Percentiles rank a stretch among this genome's conserved stretches.
Evolutionary conservation across 1,284 basidiomycete genomes (phyloP).

Genomic region (Cutaneotrichosporon sp.): DNA sequence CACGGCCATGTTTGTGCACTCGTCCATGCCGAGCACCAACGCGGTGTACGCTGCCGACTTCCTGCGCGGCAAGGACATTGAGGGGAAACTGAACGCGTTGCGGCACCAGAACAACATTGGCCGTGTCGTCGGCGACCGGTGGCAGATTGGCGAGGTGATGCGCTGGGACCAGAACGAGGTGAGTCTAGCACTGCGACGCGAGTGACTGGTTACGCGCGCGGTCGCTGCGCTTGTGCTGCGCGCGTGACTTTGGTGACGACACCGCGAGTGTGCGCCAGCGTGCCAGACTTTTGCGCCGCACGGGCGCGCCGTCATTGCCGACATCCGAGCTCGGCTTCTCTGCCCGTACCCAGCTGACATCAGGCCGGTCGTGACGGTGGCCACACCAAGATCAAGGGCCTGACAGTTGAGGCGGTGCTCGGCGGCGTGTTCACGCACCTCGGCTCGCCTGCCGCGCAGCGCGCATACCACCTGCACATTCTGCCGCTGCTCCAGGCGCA

Average conservation of each 20-base stretch:
- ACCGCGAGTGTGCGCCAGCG: too few relatives aligned
- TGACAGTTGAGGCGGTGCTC: conserved; percentile 47
- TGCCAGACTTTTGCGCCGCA: background rate
- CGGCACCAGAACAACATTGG: conserved; percentile 46
- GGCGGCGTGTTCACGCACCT: conserved; percentile 48
- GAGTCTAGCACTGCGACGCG: conserved; percentile 29
- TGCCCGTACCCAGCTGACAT: conserved; percentile 18
- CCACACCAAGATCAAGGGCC: conserved; percentile 40
- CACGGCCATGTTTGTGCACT: conserved; percentile 49
- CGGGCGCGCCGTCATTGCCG: background rate
- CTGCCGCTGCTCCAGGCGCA: conserved; percentile 43
- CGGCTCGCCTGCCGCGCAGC: conserved; percentile 51
- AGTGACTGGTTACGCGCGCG: background rate
- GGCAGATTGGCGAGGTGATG: conserved; percentile 46
- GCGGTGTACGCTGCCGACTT: conserved; percentile 12
- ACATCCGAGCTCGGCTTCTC: too few relatives aligned
- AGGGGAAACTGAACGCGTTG: conserved; percentile 40
- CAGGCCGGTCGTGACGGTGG: conserved; percentile 32
- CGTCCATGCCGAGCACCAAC: conserved; percentile 19
- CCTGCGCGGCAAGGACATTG: conserved; percentile 23
- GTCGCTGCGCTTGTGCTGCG: background rate
- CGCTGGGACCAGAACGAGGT: conserved; percentile 49
- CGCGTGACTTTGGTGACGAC: background rate
- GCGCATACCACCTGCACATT: conserved; percentile 49
- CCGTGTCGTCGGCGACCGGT: conserved; percentile 38